Evolutionary conservation across 305 asterid species (phyloP), one percentile per base, ranked within the genome.

Genomic region (Fraxinus greggii): DNA sequence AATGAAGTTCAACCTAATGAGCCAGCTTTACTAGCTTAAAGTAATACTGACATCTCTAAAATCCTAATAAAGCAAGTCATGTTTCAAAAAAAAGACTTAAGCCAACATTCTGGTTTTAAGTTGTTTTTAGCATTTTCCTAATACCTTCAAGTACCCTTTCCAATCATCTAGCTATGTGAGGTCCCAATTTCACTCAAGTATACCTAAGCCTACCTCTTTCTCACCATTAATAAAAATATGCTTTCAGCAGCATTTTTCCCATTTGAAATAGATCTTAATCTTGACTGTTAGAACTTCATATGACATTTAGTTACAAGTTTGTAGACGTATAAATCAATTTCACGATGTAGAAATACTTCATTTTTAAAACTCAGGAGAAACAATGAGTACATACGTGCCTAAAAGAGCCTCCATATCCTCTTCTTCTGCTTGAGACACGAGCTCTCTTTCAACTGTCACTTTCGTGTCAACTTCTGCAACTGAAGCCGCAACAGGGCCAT

Each of bases 351-450:
- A 15, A 70, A 19, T 17, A 17, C 40, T 31, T 70, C 23, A 70
- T 15, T 31, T 69, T 70, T 70, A 7, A 15, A 70, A 31, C 76
- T 70, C 24, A 7, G 13, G 24, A 70, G 19, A 32, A 32, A 70
- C 10, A 31, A 31, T 70, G 42, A 83, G 78, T 83, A 97, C 99
- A 40, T 93, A 95, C 99, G 96, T 91, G 92, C 97, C 98, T 91
- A 97, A 89, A 88, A 97, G 98, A 82, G 97, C 98, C 92, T 97
- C 99, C 99, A 95, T 97, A 85, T 97, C 98, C 86, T 97, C 99
- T 88, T 97, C 99, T 90, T 97, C 99, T 40, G 95, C 98, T 85
- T 95, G 98, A 78, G 98, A 91, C 77, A 97, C 99, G 61, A 97
- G 97, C 83, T 97, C 99, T 86, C 93, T 92, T 90, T 93, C 99